These are phyloP conservation scores for Coemansia sp. DNA, from an alignment of 192 early-diverging fungal genomes.

Conservation along the genomic window DNA sequence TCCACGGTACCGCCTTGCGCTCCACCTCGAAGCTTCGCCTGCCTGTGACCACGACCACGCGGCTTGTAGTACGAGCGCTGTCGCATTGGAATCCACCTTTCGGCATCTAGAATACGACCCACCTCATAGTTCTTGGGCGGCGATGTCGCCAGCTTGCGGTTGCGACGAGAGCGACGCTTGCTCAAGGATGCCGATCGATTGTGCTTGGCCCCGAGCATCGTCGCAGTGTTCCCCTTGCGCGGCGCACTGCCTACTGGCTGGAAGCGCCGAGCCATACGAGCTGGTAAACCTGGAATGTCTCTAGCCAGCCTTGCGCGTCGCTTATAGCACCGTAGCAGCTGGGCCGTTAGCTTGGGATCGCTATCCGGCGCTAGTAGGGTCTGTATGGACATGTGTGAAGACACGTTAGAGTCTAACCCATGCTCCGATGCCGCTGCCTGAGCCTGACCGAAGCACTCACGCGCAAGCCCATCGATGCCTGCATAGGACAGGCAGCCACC, in stretches of 20 bases:
- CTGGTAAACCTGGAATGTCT: slow-evolving; percentile 24
- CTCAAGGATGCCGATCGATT: neutral
- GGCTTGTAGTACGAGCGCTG: slow-evolving; percentile 53
- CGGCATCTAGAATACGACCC: slow-evolving; percentile 32
- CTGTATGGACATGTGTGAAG: slow-evolving; percentile 12
- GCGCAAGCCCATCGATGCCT: slow-evolving; percentile 14
- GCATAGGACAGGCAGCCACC: slow-evolving; percentile 41
- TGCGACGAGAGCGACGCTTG: slow-evolving; percentile 27
- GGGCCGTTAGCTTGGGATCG: neutral
- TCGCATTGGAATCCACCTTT: slow-evolving; percentile 50
- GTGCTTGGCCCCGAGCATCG: neutral
- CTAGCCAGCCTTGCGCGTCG: slow-evolving; percentile 7
- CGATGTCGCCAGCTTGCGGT: slow-evolving; percentile 24
- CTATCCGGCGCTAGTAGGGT: slow-evolving; percentile 14
- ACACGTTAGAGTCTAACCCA: neutral
- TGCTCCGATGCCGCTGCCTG: neutral
- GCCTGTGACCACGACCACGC: slow-evolving; percentile 23
- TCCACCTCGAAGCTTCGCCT: slow-evolving; percentile 29
- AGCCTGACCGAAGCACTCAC: slow-evolving; percentile 17
- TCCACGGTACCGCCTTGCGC: slow-evolving; percentile 44
- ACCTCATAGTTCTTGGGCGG: slow-evolving; percentile 44
- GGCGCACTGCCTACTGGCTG: slow-evolving; percentile 10
- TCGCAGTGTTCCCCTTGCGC: neutral
- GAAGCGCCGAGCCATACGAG: slow-evolving; percentile 29
- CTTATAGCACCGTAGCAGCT: slow-evolving; percentile 27